These are phyloP conservation scores for Leccinum subgranulosum DNA, from an alignment of 768 basidiomycete species.

Conservation along the genomic window DNA sequence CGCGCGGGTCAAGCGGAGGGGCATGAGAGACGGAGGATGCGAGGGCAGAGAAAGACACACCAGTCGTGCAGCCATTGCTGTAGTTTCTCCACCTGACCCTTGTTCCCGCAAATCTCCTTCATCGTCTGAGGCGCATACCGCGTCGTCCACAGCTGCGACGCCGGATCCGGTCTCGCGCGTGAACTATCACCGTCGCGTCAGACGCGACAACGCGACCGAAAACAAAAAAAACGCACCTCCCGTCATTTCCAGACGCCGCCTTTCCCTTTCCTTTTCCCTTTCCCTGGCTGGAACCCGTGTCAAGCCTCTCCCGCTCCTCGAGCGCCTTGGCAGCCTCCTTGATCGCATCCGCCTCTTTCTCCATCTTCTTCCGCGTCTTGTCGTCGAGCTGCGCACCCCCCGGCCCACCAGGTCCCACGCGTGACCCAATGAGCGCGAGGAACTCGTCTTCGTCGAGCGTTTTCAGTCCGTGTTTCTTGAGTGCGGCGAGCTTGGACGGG, in stretches of 20 bases:
- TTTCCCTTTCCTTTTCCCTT: conserved; percentile 3
- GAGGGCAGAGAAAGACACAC: conserved; percentile 40
- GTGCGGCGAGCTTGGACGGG: conserved; percentile 79
- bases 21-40: neutral
- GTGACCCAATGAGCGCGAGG: conserved; percentile 72
- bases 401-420: conserved; percentile 44
- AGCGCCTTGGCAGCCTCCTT: conserved; percentile 72
- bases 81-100: conserved; percentile 85
- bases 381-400: conserved; percentile 55
- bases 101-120: conserved; percentile 96
- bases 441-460: conserved; percentile 88
- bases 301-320: conserved; percentile 65
- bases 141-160: conserved; percentile 87
- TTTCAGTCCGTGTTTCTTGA: conserved; percentile 73
- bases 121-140: conserved; percentile 87
- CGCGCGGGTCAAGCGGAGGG: neutral
- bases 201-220: neutral
- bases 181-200: neutral
- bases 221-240: conserved; percentile 14
- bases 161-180: conserved; percentile 40
- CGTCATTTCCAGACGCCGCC: conserved; percentile 4
- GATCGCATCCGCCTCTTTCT: conserved; percentile 78
- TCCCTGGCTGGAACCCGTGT: conserved; percentile 29
- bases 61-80: conserved; percentile 86
- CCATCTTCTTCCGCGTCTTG: conserved; percentile 76